Base-by-base conservation (phyloP, 208 protist species). In the Acanthamoeba lugdunensis region DNA sequence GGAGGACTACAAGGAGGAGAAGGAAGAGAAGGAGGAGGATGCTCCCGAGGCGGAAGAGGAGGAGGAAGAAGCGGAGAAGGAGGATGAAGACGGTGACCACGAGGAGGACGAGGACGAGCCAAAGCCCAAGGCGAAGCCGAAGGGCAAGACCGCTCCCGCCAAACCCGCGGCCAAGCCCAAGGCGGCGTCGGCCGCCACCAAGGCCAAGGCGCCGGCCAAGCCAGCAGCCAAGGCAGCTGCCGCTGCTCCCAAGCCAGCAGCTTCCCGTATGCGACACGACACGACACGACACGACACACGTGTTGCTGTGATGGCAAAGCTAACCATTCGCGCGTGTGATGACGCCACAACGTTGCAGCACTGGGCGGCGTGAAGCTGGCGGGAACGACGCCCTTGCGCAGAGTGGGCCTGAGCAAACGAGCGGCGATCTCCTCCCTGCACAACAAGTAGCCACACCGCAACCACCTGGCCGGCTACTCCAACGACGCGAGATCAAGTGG, bases 321-420 rank as follows among this genome's bases (percentile, higher is more conserved):
- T 77, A 37, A 14, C 69, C 28, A 5, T 14, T 41, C 30, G 5
- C 28, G 4, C 28, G 6, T 77, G 18, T 77, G 69, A 18, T 16
- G 69, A 33, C 28, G 69, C 16, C n/a, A 25, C 23, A 25, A 25
- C 21, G 23, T n/a, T 25, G 69, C 33, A 77, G 69, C 69, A 41
- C 69, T 77, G 18, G 69, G 69, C n/a, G 69, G 69, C 9, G 69
- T 77, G n/a, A 77, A 77, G n/a, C 69, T 77, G 18, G 69, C 69
- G 28, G 69, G 69, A 30, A 28, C 25, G 23, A 77, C 69, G 16
- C 69, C 69, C 18, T 16, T 77, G 13, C 25, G 69, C 25, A 77
- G 69, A 41, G 69, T 77, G 13, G 69, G 69, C 33, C n/a, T 77
- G 25, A 77, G 69, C 69, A 77, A n/a, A 77, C 69, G 69, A 77